Percentiles rank a stretch among this genome's conserved stretches.
These are phyloP conservation scores for Thymus quinquecostatus DNA, from an alignment of 257 asterid genomes.

Conservation along the genomic window DNA sequence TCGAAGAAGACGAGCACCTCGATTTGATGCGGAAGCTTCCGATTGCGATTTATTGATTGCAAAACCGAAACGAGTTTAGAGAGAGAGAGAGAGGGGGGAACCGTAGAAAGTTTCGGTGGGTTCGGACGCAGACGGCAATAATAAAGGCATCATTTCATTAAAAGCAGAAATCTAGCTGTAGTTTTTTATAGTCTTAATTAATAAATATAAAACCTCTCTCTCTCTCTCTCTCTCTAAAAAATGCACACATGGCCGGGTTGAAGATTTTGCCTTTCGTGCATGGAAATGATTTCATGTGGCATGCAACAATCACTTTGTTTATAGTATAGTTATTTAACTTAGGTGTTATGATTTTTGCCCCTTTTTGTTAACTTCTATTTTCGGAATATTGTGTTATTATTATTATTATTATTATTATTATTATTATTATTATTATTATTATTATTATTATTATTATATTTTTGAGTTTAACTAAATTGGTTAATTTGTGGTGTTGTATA, in stretches of 20 bases:
- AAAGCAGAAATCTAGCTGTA: constrained; percentile 29
- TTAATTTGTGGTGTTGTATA: background rate
- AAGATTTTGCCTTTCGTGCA: constrained; percentile 12
- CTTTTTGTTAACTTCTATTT: constrained; percentile 5
- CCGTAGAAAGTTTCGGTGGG: constrained; percentile 35
- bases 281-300: constrained; percentile 28
- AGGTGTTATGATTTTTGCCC: background rate
- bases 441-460: no score
- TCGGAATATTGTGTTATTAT: background rate
- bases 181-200: background rate
- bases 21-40: background rate
- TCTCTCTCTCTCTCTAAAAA: constrained; percentile 27
- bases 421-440: no score
- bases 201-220: no score
- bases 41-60: background rate
- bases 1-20: constrained; percentile 11
- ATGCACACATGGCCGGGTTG: constrained; percentile 6
- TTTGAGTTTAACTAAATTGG: background rate
- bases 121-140: constrained; percentile 43
- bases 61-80: background rate
- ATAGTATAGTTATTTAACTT: background rate
- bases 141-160: constrained; percentile 48
- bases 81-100: constrained; percentile 12
- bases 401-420: no score
- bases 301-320: background rate